Conservation (phyloP, 306 rosid species). For the Argentina anserina region DNA sequence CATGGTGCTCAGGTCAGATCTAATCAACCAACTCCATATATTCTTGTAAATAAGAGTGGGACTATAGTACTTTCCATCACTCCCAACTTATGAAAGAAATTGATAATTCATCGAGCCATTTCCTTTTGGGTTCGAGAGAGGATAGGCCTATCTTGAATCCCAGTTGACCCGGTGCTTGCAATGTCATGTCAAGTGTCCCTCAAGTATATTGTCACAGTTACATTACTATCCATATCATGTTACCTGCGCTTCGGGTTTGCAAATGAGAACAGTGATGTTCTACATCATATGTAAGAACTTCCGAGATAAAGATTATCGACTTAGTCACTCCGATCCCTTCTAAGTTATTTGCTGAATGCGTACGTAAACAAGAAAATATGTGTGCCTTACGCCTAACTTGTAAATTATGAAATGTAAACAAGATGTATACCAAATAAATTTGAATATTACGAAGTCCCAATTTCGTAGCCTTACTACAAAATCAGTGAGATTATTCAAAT, state of each 20-base stretch:
- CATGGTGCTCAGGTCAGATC: neutral
- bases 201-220: neutral
- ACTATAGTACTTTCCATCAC: neutral
- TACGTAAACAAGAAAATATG: too few species aligned
- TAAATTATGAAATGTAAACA: too few species aligned
- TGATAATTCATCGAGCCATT: neutral
- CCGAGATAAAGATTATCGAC: neutral
- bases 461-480: too few species aligned
- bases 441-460: too few species aligned
- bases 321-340: too few species aligned
- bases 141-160: conserved; percentile 3
- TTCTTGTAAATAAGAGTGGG: neutral
- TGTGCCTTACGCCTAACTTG: too few species aligned
- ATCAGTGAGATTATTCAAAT: neutral
- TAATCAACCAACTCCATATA: neutral
- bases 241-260: neutral
- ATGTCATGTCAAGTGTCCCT: neutral
- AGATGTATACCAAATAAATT: too few species aligned
- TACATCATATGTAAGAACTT: neutral
- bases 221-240: neutral
- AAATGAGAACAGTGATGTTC: neutral
- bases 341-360: too few species aligned
- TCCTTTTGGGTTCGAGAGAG: neutral
- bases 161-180: neutral
- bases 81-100: neutral